These are phyloP conservation scores for Detonula confervacea DNA, from an alignment of 352 stramenopile species.

Conservation along the genomic window DNA sequence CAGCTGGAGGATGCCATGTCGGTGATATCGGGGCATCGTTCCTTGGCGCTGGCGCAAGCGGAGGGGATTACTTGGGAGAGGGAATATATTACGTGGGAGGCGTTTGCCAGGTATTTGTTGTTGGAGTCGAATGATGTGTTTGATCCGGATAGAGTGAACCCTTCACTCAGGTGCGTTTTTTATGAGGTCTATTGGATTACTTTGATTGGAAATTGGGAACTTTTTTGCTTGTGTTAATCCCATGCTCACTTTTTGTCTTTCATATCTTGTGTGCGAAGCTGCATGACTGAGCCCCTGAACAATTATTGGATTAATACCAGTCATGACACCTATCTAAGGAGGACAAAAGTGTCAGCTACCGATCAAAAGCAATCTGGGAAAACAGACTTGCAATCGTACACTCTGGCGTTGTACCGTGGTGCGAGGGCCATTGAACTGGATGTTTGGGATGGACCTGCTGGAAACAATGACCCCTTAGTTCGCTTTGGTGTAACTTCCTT, in stretches of 20 bases:
- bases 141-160: conserved; percentile 52
- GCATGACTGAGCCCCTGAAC: conserved; percentile 73
- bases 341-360: conserved; percentile 33
- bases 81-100: conserved; percentile 59
- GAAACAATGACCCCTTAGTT: conserved; percentile 38
- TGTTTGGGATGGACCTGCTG: conserved; percentile 62
- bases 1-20: conserved; percentile 38
- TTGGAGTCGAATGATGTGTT: conserved; percentile 77
- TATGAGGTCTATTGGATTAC: too few species aligned
- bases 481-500: conserved; percentile 40
- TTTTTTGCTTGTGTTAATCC: too few species aligned
- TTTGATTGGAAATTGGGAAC: too few species aligned
- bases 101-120: conserved; percentile 71
- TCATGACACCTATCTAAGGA: conserved; percentile 73
- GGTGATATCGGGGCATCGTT: conserved; percentile 7
- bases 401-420: conserved; percentile 69
- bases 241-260: too few species aligned
- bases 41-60: too few species aligned
- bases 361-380: conserved; percentile 27
- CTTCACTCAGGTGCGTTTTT: conserved; percentile 32
- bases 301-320: conserved; percentile 81
- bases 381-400: conserved; percentile 68
- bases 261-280: conserved; percentile 23
- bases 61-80: conserved; percentile 33
- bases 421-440: conserved; percentile 76